Evolutionary conservation across 805 yeast species (phyloP).

Genomic region (Clavispora phyllophila): DNA sequence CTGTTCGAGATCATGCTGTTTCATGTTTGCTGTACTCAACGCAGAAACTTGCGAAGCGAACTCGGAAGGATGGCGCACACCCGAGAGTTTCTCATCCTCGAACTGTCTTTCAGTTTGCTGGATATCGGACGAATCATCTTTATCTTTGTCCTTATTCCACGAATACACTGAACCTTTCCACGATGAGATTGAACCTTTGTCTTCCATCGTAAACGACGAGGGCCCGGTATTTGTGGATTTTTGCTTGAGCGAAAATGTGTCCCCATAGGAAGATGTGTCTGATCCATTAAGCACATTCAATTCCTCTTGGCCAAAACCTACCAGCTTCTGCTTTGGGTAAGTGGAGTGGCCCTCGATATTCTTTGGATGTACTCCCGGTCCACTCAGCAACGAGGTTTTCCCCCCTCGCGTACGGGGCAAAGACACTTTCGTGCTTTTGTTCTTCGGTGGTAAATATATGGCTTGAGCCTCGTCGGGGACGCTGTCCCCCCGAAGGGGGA

Average conservation of each 20-base stretch:
- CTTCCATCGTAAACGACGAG: background rate
- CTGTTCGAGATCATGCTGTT: constrained; percentile 12
- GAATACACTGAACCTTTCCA: background rate
- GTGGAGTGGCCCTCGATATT: background rate
- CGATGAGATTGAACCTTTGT: background rate
- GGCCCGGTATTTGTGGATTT: background rate
- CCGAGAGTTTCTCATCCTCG: too few species aligned
- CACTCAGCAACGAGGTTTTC: background rate
- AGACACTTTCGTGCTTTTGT: background rate
- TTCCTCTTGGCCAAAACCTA: background rate
- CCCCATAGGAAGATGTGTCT: background rate
- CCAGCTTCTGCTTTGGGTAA: background rate
- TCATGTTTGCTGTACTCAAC: constrained; percentile 15
- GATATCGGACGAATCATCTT: too few species aligned
- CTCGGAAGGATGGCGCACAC: too few species aligned
- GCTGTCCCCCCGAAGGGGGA: background rate
- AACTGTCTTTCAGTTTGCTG: too few species aligned
- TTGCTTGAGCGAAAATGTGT: background rate
- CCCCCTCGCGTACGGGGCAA: background rate
- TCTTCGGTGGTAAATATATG: background rate
- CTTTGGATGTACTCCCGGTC: background rate
- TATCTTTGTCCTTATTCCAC: background rate
- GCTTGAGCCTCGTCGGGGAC: constrained; percentile 1
- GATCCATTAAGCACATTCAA: background rate
- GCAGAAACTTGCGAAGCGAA: too few species aligned